phyloP scores from a whole-genome alignment of 768 basidiomycete species.

The Termitomyces sp. region DNA sequence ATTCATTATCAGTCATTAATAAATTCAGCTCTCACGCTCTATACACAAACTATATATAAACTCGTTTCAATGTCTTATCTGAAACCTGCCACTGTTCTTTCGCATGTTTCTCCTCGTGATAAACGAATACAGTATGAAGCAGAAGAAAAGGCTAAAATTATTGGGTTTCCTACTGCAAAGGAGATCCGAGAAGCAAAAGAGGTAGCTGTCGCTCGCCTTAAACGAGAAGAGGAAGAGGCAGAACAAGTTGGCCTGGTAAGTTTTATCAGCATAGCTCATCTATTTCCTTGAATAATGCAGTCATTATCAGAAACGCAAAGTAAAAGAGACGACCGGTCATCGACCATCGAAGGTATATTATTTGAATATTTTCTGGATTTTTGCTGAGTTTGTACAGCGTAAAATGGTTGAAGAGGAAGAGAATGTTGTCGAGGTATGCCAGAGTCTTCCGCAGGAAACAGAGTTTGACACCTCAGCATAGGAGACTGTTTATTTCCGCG shows the following conservation, averaged over 20 bases:
- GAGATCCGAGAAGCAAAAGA: slow-evolving; percentile 71
- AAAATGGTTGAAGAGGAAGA: slow-evolving; percentile 51
- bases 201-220: slow-evolving; percentile 54
- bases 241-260: slow-evolving; percentile 71
- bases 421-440: slow-evolving; percentile 61
- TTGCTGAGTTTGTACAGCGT: slow-evolving; percentile 16
- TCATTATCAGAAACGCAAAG: slow-evolving; percentile 54
- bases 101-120: slow-evolving; percentile 76
- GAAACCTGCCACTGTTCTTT: slow-evolving; percentile 71
- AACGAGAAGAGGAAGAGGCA: slow-evolving; percentile 66
- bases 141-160: slow-evolving; percentile 70
- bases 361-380: not conserved
- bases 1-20: not conserved
- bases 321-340: slow-evolving; percentile 40
- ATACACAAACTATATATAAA: slow-evolving; percentile 58
- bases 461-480: slow-evolving; percentile 22
- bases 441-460: not conserved
- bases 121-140: slow-evolving; percentile 75
- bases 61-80: slow-evolving; percentile 72
- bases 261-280: slow-evolving; percentile 3
- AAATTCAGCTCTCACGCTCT: slow-evolving; percentile 30
- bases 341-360: slow-evolving; percentile 48
- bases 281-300: slow-evolving; percentile 16
- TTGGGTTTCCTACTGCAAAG: slow-evolving; percentile 76
- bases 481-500: slow-evolving; percentile 73